Evolutionary conservation across 2,329 filamentous ascomycete species (phyloP), one percentile per base, ranked within the genome.

Genomic region (Ceratocystiopsis minuta): DNA sequence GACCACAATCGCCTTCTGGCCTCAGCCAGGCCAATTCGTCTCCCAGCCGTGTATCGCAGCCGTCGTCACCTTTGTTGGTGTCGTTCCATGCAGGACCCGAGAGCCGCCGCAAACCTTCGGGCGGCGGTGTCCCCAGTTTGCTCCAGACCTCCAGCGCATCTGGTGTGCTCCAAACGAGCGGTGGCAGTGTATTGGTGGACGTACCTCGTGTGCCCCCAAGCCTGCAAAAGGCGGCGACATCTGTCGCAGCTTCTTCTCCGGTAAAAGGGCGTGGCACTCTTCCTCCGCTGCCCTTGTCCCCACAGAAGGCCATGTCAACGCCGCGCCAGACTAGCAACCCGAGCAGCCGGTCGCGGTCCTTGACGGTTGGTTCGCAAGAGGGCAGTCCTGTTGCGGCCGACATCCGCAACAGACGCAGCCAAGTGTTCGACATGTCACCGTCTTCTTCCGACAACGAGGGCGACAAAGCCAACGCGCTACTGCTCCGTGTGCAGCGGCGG

Each of bases 391-490:
- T 84, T 15, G 64, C 73, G 9, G 67, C 78, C 2, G 75, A 80
- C 42, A 72, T 81, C 40, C 78, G 87, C 52, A 95, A 95, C 57
- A 78, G 90, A 34, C 75, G 86, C 51, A 96, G 88, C 55, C 90
- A 95, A 53, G 80, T 95, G 3, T 85, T 96, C 52, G 88, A 96
- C 56, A 81, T 95, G 61, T 98, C 90, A 3, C 90, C 90, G 3
- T 96, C 90, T 0, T 96, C 88, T 0, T 98, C 90, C 0, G 90
- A 98, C 55, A 98, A 93, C 45, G 90, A 98, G 60, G 86, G 92
- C 39, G 82, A 88, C 37, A 84, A 92, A 53, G 82, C 87, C 9
- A 94, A 87, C 82, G 39, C 49, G 13, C 45, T 57, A 1, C 67
- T 96, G 12, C 70, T 98, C 36, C 83, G 92, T 40, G 88, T 98